Evolutionary conservation across 768 basidiomycete genomes (phyloP), one percentile per base, ranked within the genome.

Genomic region (Terana coerulea): DNA sequence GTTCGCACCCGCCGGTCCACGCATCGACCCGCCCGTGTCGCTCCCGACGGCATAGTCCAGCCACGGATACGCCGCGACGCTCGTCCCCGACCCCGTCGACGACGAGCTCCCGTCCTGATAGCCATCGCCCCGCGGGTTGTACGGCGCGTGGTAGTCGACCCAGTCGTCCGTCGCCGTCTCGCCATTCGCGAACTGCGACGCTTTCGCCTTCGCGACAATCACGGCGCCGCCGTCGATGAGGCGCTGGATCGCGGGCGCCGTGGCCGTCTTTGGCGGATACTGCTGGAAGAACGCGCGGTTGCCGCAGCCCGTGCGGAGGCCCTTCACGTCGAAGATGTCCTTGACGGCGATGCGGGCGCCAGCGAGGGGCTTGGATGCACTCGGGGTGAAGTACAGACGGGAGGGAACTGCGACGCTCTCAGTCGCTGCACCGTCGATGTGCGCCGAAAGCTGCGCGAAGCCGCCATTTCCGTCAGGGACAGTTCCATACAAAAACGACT

Each of bases 141-240:
- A 66, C 42, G 66, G 64, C 24, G 64, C 58, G 39, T 65, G 63
- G 11, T 63, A 55, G 55, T 67, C 66, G 28, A 67, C 63, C 66
- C 66, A 67, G 55, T 67, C 66, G 30, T 55, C 63, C 21, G 66
- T 67, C 3, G 66, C 66, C 14, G 54, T 56, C 56, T 66, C 71
- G 2, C 75, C 75, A 56, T 76, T 76, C n/a, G 75, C 76, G 55
- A 78, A 78, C 56, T 77, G 76, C 0, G 75, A 75, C 8, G 75
- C 76, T 51, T 76, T 77, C 7, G 75, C 74, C 60, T 81, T 83
- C 30, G 79, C 80, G 2, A 83, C 70, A 54, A 80, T 64, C 10
- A 74, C 64, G 15, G 76, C 76, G 21, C 81, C 81, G 33, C 73
- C 69, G 43, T 71, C 68, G 26, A 78, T 57, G 4, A 83, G 71